Conservation (phyloP, 208 protist genomes). For the Porcisia deanei region DNA sequence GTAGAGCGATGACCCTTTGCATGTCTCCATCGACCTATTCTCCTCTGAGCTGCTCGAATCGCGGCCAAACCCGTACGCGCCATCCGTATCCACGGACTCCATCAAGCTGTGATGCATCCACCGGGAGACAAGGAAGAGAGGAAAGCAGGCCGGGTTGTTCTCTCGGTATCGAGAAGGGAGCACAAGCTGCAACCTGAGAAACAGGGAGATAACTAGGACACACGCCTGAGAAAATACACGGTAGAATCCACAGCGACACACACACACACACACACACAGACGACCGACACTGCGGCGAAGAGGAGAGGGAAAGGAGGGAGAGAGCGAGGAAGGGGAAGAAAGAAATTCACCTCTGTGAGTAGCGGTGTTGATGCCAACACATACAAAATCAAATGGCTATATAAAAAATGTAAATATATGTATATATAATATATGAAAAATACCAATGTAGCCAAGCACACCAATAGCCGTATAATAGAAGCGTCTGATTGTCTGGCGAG, state of each 20-base stretch:
- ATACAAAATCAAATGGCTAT: too few species aligned
- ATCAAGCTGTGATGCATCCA: not conserved
- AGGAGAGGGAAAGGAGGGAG: not conserved
- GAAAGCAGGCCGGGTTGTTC: not conserved
- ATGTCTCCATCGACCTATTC: slow-evolving; percentile 12
- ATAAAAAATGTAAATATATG: too few species aligned
- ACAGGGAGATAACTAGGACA: not conserved
- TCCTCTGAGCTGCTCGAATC: slow-evolving; percentile 8
- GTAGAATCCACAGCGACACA: not conserved
- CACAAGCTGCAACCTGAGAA: not conserved
- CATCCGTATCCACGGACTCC: not conserved
- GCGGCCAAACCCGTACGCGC: not conserved
- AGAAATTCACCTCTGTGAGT: not conserved
- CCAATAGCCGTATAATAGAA: too few species aligned
- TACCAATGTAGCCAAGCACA: too few species aligned
- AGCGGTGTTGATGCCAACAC: not conserved
- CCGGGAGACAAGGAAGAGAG: not conserved
- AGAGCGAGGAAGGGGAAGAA: not conserved
- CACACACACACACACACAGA: not conserved
- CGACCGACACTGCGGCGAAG: not conserved
- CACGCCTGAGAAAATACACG: too few species aligned
- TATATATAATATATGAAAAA: too few species aligned
- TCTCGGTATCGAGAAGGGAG: not conserved
- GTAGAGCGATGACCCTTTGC: slow-evolving; percentile 17
- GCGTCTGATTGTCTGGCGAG: too few species aligned